Percentiles rank a stretch among this genome's conserved stretches.
Conservation (phyloP, 805 yeast species). For the Yarrowia keelungensis region DNA sequence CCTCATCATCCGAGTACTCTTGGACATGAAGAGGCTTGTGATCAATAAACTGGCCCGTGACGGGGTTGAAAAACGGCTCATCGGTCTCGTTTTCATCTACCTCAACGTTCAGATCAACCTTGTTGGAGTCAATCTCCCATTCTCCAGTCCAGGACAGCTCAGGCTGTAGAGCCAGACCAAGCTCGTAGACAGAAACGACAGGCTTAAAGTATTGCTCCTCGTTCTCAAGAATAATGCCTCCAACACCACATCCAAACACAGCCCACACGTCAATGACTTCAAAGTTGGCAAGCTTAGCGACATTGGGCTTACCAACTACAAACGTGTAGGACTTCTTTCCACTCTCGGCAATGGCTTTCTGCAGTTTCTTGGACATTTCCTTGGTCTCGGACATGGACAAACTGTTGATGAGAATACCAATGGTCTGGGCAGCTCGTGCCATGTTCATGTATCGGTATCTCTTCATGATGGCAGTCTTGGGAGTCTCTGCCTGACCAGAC, state of each 20-base stretch:
- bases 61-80: constrained; percentile 82
- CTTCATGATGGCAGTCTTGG: constrained; percentile 79
- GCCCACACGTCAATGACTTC: constrained; percentile 96
- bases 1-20: constrained; percentile 50
- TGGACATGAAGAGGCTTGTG: constrained; percentile 70
- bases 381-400: constrained; percentile 79
- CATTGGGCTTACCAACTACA: constrained; percentile 98
- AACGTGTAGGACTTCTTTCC: constrained; percentile 93
- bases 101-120: constrained; percentile 52
- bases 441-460: constrained; percentile 85
- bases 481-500: constrained; percentile 48
- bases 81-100: constrained; percentile 45
- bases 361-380: constrained; percentile 66
- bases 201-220: constrained; percentile 78
- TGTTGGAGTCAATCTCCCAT: constrained; percentile 85
- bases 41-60: constrained; percentile 76
- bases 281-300: constrained; percentile 94
- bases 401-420: constrained; percentile 91
- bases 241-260: constrained; percentile 90
- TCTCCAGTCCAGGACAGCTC: constrained; percentile 90
- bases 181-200: constrained; percentile 90
- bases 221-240: constrained; percentile 86
- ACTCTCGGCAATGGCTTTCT: constrained; percentile 66
- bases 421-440: constrained; percentile 89
- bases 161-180: constrained; percentile 76